Evolutionary conservation across 1,139 yeast species (phyloP).

Genomic region (Saccharomyces hybrid): DNA sequence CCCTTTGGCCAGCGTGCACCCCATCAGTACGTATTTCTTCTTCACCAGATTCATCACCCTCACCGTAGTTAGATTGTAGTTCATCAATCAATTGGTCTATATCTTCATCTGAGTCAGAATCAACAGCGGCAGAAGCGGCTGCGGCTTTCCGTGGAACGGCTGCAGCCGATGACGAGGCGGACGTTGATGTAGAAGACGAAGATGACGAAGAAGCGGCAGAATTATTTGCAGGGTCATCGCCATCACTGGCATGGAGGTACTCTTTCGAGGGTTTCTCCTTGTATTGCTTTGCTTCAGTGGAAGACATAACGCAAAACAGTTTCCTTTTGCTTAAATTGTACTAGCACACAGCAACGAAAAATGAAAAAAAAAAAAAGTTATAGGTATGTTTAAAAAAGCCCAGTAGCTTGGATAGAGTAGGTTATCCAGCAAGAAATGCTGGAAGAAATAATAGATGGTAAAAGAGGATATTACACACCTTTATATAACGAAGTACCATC

Average conservation of each 20-base stretch:
- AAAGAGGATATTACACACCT: not conserved
- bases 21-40: slow-evolving; percentile 23
- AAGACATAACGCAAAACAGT: not conserved
- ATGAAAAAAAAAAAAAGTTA: not conserved
- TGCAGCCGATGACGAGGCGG: not conserved
- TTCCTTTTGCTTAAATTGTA: not conserved
- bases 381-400: not conserved
- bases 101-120: slow-evolving; percentile 67
- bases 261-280: slow-evolving; percentile 5
- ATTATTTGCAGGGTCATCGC: slow-evolving; percentile 1
- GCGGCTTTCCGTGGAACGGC: not conserved
- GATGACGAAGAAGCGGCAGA: not conserved
- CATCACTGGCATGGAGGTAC: slow-evolving; percentile 2
- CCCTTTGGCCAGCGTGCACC: slow-evolving; percentile 39
- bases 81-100: slow-evolving; percentile 86
- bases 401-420: not conserved
- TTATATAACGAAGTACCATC: not conserved
- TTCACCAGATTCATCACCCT: slow-evolving; percentile 47
- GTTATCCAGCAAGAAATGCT: not conserved
- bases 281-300: not conserved
- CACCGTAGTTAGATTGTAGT: slow-evolving; percentile 75
- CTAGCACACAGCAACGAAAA: not conserved
- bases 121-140: slow-evolving; percentile 28
- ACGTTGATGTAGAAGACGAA: not conserved
- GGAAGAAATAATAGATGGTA: not conserved